Conservation (phyloP, 495 filamentous ascomycete species). For the Daldinia caldariorum region DNA sequence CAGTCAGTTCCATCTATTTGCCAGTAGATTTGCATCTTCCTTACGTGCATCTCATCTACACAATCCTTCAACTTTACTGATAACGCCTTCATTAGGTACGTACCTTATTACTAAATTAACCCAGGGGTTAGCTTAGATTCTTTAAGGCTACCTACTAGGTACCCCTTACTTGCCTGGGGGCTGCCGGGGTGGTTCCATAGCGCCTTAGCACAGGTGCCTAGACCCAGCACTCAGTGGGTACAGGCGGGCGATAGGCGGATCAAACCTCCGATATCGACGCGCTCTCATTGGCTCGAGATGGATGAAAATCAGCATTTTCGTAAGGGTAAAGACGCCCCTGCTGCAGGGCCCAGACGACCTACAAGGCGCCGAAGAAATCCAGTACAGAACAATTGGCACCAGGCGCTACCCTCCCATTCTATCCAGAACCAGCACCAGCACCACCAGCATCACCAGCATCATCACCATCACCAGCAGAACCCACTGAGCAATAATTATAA, state of each 20-base stretch:
- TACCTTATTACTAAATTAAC: conserved; percentile 6
- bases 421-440: neutral
- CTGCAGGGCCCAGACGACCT: neutral
- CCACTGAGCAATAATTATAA: neutral
- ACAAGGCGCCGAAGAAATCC: conserved; percentile 1
- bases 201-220: neutral
- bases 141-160: neutral
- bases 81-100: neutral
- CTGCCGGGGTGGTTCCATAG: too few relatives aligned
- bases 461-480: too few relatives aligned
- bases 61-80: neutral
- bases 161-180: neutral
- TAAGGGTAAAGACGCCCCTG: neutral
- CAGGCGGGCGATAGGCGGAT: conserved; percentile 20
- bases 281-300: conserved; percentile 18
- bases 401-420: neutral
- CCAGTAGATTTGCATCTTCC: neutral
- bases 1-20: neutral
- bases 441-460: too few relatives aligned
- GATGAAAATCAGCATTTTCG: conserved; percentile 3
- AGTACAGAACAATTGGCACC: conserved; percentile 3
- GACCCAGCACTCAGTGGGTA: neutral
- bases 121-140: neutral
- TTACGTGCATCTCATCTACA: neutral
- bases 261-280: conserved; percentile 17